These are phyloP conservation scores for Penicillium diatomitis DNA, from an alignment of 495 filamentous ascomycete genomes.

Conservation along the genomic window DNA sequence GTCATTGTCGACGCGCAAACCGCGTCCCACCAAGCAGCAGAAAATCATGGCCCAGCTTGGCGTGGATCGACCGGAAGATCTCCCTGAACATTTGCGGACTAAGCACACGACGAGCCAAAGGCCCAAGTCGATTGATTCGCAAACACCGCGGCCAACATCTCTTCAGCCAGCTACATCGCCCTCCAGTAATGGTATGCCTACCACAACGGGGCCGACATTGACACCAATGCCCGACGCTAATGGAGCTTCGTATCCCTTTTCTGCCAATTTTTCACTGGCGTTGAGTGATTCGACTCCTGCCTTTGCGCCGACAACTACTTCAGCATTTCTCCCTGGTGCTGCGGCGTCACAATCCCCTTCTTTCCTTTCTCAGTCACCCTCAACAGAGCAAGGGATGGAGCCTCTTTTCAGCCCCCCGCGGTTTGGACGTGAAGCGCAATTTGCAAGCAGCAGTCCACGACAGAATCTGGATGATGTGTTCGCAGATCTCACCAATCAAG, in stretches of 20 bases:
- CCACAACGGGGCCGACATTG: slow-evolving; percentile 26
- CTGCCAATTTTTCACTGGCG: slow-evolving; percentile 32
- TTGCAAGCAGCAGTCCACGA: slow-evolving; percentile 33
- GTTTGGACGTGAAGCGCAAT: slow-evolving; percentile 26
- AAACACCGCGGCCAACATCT: slow-evolving; percentile 13
- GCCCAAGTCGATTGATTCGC: slow-evolving; percentile 32
- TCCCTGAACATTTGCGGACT: slow-evolving; percentile 68
- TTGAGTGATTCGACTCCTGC: slow-evolving; percentile 31
- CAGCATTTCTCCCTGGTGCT: slow-evolving; percentile 32
- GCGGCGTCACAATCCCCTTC: slow-evolving; percentile 27
- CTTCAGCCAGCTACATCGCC: slow-evolving; percentile 23
- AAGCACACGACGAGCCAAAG: slow-evolving; percentile 58
- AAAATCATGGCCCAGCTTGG: slow-evolving; percentile 86
- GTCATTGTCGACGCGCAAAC: slow-evolving; percentile 92
- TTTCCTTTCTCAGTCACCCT: slow-evolving; percentile 33
- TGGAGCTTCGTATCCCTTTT: slow-evolving; percentile 30
- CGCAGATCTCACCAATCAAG: slow-evolving; percentile 40
- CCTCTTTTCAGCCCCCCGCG: slow-evolving; percentile 33
- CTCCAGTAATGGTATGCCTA: slow-evolving; percentile 14
- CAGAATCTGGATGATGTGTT: slow-evolving; percentile 39
- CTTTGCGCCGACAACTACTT: slow-evolving; percentile 30
- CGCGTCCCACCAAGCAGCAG: slow-evolving; percentile 92
- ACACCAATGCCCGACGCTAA: slow-evolving; percentile 26
- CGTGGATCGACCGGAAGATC: slow-evolving; percentile 77
- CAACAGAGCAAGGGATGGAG: slow-evolving; percentile 27